These are phyloP conservation scores for Phaeosphaeriaceae sp. DNA, from an alignment of 2,329 filamentous ascomycete species.

Conservation along the genomic window DNA sequence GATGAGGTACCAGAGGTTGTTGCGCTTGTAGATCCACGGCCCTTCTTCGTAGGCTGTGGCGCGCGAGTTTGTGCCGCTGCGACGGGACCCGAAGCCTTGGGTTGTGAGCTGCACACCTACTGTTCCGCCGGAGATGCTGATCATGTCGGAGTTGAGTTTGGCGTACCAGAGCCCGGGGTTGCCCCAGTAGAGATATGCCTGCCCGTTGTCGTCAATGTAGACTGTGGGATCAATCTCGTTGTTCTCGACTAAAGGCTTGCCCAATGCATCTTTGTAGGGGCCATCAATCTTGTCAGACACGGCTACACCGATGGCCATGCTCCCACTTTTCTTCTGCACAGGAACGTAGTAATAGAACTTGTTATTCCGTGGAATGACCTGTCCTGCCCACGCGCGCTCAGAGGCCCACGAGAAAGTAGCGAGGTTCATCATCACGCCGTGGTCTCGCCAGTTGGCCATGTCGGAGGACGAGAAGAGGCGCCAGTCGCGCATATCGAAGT, in stretches of 20 bases:
- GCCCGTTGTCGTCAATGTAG: conserved; percentile 23
- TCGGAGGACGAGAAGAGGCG: conserved; percentile 18
- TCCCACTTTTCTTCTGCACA: conserved; percentile 13
- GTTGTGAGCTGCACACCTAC: conserved; percentile 17
- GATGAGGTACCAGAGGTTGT: conserved; percentile 20
- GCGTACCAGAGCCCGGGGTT: conserved; percentile 23
- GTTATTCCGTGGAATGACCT: conserved; percentile 20
- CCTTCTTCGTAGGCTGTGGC: conserved; percentile 20
- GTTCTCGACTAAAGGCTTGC: conserved; percentile 21
- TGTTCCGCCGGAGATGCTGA: conserved; percentile 16
- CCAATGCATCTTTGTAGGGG: conserved; percentile 21
- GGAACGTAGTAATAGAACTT: conserved; percentile 29
- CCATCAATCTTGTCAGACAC: conserved; percentile 20
- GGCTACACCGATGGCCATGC: conserved; percentile 22
- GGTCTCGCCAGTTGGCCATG: conserved; percentile 27
- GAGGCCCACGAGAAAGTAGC: conserved; percentile 20
- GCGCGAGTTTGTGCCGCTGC: conserved; percentile 7
- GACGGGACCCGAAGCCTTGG: conserved; percentile 17
- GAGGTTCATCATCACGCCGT: conserved; percentile 19
- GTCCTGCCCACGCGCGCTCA: conserved; percentile 22
- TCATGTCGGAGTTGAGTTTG: conserved; percentile 23
- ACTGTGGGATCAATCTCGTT: conserved; percentile 26
- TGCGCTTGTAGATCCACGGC: conserved; percentile 25
- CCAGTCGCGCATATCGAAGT: conserved; percentile 24
- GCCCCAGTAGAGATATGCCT: conserved; percentile 26